Base-by-base conservation (phyloP, 441 rosid species). In the Syzygium syzygioides region DNA sequence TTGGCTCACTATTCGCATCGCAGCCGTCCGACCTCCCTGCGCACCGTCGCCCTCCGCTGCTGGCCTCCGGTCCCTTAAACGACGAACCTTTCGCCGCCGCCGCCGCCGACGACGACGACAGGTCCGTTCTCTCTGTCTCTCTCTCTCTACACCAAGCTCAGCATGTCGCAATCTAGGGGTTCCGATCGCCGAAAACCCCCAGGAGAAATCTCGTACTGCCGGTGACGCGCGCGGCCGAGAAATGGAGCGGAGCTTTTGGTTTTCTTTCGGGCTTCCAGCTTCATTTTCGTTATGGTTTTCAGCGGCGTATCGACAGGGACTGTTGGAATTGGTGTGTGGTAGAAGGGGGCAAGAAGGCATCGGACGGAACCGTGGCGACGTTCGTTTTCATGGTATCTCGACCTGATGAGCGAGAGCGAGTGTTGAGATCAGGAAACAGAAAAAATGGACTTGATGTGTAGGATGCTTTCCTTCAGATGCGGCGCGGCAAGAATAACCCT, bases 251-350 rank as follows among this genome's bases (percentile, higher is more conserved):
- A 59, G 64, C 64, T 59, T 59, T 45, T 45, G 48, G 37, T 30
- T 62, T 7, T 32, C 17, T 7, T 62, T 7, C 64, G 15, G 15
- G 30, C 30, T 6, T 15, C 71, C 9, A n/a, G 71, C 37, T 62
- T 62, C 37, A 0, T 14, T 4, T 30, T 30, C 32, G 76, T 64
- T 64, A 30, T 41, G 41, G 3, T 17, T 64, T 64, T 30, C 0
- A 17, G 76, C 4, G 41, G 76, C 0, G 76, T 17, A 66, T 66
- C 25, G 41, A 32, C 2, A 10, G 25, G 76, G 1, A 0, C 41
- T 32, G 41, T 66, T 19, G 25, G 4, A 18, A 66, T 66, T 0
- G 23, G 13, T 0, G 41, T 59, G 79, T 0, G 41, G 25, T 32
- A 66, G 41, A 32, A 66, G 79, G 59, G 62, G 57, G 62, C n/a